phyloP scores from a whole-genome alignment of 805 yeast species.

The Hemisphaericaspora nanyangensis region DNA sequence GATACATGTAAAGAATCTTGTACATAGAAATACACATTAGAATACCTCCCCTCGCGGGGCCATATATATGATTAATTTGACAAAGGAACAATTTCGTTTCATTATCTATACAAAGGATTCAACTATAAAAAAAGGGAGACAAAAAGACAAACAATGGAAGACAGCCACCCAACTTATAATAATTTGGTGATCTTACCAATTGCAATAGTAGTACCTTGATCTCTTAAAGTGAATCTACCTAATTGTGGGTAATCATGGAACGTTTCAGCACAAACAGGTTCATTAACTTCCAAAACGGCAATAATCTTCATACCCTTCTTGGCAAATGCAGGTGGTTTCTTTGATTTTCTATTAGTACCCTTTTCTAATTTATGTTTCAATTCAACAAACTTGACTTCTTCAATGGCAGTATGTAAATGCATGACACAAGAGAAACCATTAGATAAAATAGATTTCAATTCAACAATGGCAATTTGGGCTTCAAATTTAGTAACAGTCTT shows the following conservation, averaged over 20 bases:
- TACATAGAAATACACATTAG: not conserved
- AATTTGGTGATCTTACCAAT: slow-evolving; percentile 96
- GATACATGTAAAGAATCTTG: not conserved
- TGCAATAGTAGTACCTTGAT: slow-evolving; percentile 97
- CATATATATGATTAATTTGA: too few species aligned
- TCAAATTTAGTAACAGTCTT: slow-evolving; percentile 87
- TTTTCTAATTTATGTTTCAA: slow-evolving; percentile 91
- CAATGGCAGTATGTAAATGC: slow-evolving; percentile 98
- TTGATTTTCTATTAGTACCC: slow-evolving; percentile 94
- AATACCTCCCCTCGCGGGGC: too few species aligned
- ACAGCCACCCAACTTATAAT: slow-evolving; percentile 50
- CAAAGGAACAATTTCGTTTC: too few species aligned
- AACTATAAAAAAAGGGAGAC: not conserved
- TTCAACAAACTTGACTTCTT: slow-evolving; percentile 80
- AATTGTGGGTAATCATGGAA: slow-evolving; percentile 90
- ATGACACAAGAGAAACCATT: slow-evolving; percentile 97
- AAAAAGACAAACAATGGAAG: not conserved
- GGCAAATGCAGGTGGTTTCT: slow-evolving; percentile 97
- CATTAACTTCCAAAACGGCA: slow-evolving; percentile 81
- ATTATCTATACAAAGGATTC: not conserved
- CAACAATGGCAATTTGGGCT: slow-evolving; percentile 96
- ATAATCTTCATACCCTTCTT: slow-evolving; percentile 98
- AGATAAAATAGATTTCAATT: slow-evolving; percentile 88
- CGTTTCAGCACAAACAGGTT: slow-evolving; percentile 91
- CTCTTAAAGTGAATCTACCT: slow-evolving; percentile 97